Evolutionary conservation across 2,329 filamentous ascomycete species (phyloP).

Genomic region (Colletotrichum euphorbiae): DNA sequence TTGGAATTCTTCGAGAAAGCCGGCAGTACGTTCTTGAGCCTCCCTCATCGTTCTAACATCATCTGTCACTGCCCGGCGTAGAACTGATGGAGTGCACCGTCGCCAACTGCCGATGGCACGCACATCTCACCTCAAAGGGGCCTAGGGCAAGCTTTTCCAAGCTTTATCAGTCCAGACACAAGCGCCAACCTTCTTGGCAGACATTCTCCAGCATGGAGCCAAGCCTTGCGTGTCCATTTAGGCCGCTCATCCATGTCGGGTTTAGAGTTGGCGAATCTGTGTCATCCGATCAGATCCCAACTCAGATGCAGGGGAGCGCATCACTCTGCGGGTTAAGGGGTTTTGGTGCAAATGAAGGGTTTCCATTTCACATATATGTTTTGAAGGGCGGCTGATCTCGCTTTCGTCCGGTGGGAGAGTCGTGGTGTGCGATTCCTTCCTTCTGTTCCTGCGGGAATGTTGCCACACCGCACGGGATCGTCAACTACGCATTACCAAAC

Average conservation of each 20-base stretch:
- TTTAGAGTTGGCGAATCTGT: constrained; percentile 38
- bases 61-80: background rate
- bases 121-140: background rate
- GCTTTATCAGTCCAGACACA: constrained; percentile 35
- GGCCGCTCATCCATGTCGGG: constrained; percentile 3
- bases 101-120: constrained; percentile 24
- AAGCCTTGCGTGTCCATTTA: background rate
- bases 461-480: background rate
- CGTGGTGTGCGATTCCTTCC: background rate
- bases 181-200: constrained; percentile 37
- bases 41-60: background rate
- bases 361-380: constrained; percentile 25
- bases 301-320: constrained; percentile 6
- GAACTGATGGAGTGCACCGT: background rate
- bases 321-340: background rate
- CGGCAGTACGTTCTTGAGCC: background rate
- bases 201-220: constrained; percentile 18
- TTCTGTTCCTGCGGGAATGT: background rate
- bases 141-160: constrained; percentile 22
- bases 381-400: background rate
- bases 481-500: constrained; percentile 14
- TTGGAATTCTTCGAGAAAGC: background rate
- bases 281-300: constrained; percentile 36
- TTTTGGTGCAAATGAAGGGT: background rate
- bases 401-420: too few relatives aligned